phyloP scores from a whole-genome alignment of 768 basidiomycete species.

The Roridomyces roridus region DNA sequence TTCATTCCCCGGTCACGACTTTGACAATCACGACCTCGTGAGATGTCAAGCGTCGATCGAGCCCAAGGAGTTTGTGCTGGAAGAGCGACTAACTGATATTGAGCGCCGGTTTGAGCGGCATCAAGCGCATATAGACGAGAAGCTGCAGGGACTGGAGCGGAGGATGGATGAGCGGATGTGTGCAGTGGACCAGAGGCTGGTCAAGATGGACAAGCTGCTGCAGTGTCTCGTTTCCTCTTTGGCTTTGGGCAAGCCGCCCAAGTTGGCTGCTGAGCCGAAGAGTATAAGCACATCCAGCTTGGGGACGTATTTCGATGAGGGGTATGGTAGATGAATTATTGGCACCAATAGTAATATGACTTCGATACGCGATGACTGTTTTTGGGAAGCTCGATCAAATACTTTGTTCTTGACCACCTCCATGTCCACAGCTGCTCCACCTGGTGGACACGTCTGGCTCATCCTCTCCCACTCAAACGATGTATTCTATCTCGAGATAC shows the following conservation, averaged over 20 bases:
- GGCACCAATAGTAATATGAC: too few relatives aligned
- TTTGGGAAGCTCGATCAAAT: too few relatives aligned
- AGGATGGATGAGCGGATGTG: constrained; percentile 22
- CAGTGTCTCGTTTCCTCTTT: constrained; percentile 7
- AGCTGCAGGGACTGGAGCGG: constrained; percentile 12
- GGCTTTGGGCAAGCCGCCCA: not conserved
- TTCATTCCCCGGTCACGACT: constrained; percentile 19
- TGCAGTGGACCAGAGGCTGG: constrained; percentile 23
- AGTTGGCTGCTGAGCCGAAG: not conserved
- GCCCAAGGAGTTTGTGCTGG: constrained; percentile 7
- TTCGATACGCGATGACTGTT: too few relatives aligned
- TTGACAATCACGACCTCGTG: constrained; percentile 29
- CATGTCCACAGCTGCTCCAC: too few relatives aligned
- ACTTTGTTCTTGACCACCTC: not conserved
- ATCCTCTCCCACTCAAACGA: too few relatives aligned
- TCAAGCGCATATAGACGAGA: constrained; percentile 16
- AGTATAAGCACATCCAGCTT: not conserved
- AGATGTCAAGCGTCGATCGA: constrained; percentile 14
- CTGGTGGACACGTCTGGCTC: too few relatives aligned
- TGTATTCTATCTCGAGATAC: not conserved
- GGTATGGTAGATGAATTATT: not conserved
- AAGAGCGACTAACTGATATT: constrained; percentile 26
- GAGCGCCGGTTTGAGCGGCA: constrained; percentile 21
- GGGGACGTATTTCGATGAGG: too few relatives aligned
- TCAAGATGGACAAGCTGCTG: constrained; percentile 27